phyloP scores from a whole-genome alignment of 2,329 filamentous ascomycete species.

The Trichophyton mentagrophytes region DNA sequence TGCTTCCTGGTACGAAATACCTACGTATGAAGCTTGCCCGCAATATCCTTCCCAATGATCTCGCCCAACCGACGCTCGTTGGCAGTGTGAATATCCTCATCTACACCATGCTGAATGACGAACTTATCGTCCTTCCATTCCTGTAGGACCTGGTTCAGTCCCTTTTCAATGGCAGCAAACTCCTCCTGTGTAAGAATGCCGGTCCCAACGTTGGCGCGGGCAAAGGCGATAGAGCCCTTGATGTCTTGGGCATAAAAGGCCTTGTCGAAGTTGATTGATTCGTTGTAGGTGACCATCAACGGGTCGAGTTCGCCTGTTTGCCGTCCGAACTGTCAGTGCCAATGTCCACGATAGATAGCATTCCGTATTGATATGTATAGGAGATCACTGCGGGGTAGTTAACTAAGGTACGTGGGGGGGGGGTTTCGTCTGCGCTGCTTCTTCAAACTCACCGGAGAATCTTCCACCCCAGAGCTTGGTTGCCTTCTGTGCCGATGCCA shows the following conservation, averaged over 20 bases:
- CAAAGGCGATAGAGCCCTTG: conserved; percentile 61
- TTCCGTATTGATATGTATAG: neutral
- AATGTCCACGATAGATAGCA: too few relatives aligned
- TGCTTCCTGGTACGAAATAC: conserved; percentile 17
- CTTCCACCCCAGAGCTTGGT: conserved; percentile 24
- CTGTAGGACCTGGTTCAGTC: conserved; percentile 42
- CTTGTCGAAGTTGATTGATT: conserved; percentile 61
- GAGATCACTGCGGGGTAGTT: neutral
- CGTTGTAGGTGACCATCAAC: conserved; percentile 70
- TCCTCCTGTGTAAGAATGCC: conserved; percentile 59
- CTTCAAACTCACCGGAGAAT: conserved; percentile 42
- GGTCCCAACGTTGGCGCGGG: conserved; percentile 57
- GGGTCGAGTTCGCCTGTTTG: conserved; percentile 57
- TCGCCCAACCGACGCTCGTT: conserved; percentile 54
- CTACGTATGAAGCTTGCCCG: conserved; percentile 72
- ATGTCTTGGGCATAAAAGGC: conserved; percentile 65
- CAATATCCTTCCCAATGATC: conserved; percentile 72
- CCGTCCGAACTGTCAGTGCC: neutral
- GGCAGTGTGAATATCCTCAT: conserved; percentile 19
- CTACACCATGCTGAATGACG: conserved; percentile 17
- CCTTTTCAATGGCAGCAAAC: conserved; percentile 55
- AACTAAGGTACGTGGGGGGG: neutral
- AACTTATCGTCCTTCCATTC: conserved; percentile 24
- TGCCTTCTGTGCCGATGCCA: conserved; percentile 5
- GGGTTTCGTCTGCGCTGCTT: too few relatives aligned